Evolutionary conservation across 2,329 filamentous ascomycete species (phyloP).

Genomic region (Phialophora verrucosa): DNA sequence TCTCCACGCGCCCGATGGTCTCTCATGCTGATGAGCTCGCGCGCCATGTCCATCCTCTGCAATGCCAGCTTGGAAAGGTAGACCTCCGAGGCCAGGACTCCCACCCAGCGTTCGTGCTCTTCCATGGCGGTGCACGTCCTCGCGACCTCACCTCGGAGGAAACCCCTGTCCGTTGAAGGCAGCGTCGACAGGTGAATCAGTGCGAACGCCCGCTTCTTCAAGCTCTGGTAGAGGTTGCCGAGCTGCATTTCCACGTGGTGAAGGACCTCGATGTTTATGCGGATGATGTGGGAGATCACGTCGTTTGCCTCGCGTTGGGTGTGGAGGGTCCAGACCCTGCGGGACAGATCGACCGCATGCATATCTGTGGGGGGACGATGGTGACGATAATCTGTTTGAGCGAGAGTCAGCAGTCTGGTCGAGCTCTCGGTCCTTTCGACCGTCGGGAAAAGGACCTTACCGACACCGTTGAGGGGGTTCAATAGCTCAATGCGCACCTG

Average conservation of each 20-base stretch:
- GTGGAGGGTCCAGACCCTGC: conserved; percentile 1
- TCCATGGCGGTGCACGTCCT: not conserved
- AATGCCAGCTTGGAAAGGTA: conserved; percentile 1
- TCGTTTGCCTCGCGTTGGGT: conserved; percentile 8
- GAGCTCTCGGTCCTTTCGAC: not conserved
- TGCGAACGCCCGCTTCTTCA: not conserved
- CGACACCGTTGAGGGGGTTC: conserved; percentile 1
- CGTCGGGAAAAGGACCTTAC: not conserved
- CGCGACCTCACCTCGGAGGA: not conserved
- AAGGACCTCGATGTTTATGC: conserved; percentile 12
- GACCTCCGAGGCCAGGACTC: not conserved
- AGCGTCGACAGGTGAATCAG: not conserved
- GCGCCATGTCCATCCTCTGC: not conserved
- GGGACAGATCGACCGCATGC: not conserved
- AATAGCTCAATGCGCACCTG: not conserved
- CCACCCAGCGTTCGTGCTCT: conserved; percentile 5
- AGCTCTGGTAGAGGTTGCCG: not conserved
- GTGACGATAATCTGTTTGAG: conserved; percentile 12
- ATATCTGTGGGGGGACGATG: not conserved
- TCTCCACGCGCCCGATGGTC: not conserved
- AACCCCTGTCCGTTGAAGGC: not conserved
- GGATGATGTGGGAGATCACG: conserved; percentile 8
- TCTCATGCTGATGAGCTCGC: not conserved
- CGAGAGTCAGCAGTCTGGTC: not conserved
- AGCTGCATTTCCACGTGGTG: not conserved